Conservation (phyloP, 192 early-diverging fungal species). For the Linnemannia zychae region DNA sequence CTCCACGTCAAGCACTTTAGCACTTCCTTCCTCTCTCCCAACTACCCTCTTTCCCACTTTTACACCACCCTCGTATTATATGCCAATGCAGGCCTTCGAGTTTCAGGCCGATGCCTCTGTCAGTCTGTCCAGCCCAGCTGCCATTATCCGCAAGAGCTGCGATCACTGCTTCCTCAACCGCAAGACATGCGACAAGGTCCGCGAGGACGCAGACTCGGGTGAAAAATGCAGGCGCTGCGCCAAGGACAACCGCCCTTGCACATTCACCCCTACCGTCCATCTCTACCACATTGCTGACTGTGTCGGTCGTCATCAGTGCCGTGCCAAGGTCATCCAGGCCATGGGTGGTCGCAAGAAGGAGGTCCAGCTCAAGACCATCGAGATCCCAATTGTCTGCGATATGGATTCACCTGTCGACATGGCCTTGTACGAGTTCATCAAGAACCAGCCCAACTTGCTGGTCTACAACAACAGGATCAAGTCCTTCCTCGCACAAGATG, state of each 20-base stretch:
- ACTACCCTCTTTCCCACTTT: not conserved
- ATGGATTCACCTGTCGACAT: slow-evolving; percentile 37
- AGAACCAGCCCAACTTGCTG: slow-evolving; percentile 47
- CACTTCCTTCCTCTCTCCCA: not conserved
- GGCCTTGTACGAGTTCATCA: slow-evolving; percentile 50
- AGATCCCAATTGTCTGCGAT: slow-evolving; percentile 54
- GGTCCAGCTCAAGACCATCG: slow-evolving; percentile 50
- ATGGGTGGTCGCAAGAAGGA: slow-evolving; percentile 57
- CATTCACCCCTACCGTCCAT: slow-evolving; percentile 53
- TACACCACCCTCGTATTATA: not conserved
- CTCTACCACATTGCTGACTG: slow-evolving; percentile 56
- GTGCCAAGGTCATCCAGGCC: slow-evolving; percentile 56
- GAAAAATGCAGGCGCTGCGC: slow-evolving; percentile 53
- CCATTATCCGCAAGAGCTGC: slow-evolving; percentile 50
- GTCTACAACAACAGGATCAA: slow-evolving; percentile 57
- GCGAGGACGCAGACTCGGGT: slow-evolving; percentile 34
- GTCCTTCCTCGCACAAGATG: slow-evolving; percentile 51
- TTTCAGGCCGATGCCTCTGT: slow-evolving; percentile 53
- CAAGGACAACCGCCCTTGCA: slow-evolving; percentile 56
- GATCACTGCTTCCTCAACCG: slow-evolving; percentile 56
- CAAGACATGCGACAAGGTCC: slow-evolving; percentile 56
- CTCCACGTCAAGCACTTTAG: not conserved
- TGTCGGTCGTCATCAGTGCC: slow-evolving; percentile 55
- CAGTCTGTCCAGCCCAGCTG: slow-evolving; percentile 48
- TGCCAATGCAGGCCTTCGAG: slow-evolving; percentile 53